Conservation (phyloP, 1,139 yeast genomes). For the Pichia sp. region DNA sequence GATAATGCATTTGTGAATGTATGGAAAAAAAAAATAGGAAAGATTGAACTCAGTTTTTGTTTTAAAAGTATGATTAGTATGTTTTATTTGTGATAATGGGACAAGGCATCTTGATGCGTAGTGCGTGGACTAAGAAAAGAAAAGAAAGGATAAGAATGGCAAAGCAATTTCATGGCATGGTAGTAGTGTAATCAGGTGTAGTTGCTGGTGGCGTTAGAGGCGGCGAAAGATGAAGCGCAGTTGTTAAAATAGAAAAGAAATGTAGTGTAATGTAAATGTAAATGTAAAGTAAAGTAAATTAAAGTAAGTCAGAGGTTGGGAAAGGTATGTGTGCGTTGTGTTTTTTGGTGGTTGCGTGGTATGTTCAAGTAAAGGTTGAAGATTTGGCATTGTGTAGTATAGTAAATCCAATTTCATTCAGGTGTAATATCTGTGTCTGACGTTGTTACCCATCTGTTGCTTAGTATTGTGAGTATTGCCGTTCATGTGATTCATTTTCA, state of each 20-base stretch:
- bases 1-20: not conserved
- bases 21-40: not conserved
- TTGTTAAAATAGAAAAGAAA: not conserved
- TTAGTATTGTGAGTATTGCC: no score
- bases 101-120: no score
- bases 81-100: no score
- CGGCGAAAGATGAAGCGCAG: not conserved
- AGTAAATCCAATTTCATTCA: not conserved
- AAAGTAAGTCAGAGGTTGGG: not conserved
- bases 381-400: not conserved
- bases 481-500: no score
- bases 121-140: no score
- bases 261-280: not conserved
- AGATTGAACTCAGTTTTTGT: not conserved
- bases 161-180: no score
- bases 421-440: constrained; percentile 3
- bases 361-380: not conserved
- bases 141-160: no score
- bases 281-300: not conserved
- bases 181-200: no score
- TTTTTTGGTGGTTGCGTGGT: not conserved
- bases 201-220: no score
- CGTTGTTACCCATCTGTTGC: no score
- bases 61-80: not conserved
- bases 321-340: not conserved